phyloP scores from a whole-genome alignment of 1,284 basidiomycete genomes.

The Ustilago bromivora region DNA sequence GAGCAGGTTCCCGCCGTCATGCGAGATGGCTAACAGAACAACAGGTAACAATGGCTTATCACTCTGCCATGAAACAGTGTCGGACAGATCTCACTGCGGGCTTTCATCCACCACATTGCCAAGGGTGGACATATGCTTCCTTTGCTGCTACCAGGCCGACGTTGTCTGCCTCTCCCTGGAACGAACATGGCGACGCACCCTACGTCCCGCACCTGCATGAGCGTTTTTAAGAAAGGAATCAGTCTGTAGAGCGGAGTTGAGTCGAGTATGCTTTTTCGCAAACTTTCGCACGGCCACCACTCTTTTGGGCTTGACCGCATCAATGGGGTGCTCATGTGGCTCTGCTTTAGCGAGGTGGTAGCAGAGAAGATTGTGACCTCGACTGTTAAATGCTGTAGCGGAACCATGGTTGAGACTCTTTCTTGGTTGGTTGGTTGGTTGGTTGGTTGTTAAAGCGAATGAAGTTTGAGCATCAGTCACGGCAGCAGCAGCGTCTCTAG shows the following conservation, averaged over 20 bases:
- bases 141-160: not conserved
- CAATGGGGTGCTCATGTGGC: too few relatives aligned
- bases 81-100: not conserved
- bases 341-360: not conserved
- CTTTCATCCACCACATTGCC: not conserved
- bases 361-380: not conserved
- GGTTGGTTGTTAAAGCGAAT: not conserved
- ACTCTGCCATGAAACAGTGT: not conserved
- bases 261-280: not conserved
- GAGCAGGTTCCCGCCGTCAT: not conserved
- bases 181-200: not conserved
- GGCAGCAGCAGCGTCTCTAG: not conserved
- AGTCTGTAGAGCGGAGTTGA: slow-evolving; percentile 4
- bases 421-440: too few relatives aligned
- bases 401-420: not conserved
- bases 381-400: not conserved
- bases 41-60: not conserved
- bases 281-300: not conserved
- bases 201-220: slow-evolving; percentile 16
- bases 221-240: slow-evolving; percentile 2
- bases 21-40: not conserved
- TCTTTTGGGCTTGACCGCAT: not conserved
- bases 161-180: not conserved
- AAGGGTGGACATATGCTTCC: not conserved
- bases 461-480: not conserved